These are phyloP conservation scores for Neospora caninum DNA, from an alignment of 169 alveolate species.

Conservation along the genomic window DNA sequence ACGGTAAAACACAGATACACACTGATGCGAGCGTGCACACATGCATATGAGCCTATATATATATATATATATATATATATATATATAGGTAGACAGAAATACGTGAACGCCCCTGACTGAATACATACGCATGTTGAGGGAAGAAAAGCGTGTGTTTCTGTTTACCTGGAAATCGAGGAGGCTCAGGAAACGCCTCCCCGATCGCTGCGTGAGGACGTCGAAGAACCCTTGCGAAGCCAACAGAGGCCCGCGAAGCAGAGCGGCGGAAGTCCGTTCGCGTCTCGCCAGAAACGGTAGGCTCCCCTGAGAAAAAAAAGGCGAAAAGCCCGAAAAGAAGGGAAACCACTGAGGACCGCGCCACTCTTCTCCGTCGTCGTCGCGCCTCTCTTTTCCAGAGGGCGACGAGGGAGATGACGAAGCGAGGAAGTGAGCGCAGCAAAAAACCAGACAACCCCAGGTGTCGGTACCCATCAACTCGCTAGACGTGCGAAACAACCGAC, in stretches of 20 bases:
- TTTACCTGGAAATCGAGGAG: background rate
- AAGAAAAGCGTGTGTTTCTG: background rate
- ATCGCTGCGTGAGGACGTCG: background rate
- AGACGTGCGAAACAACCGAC: too few species aligned
- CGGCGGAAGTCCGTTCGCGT: conserved; percentile 3
- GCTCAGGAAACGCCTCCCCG: background rate
- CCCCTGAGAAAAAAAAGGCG: background rate
- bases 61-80: background rate
- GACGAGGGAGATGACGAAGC: too few species aligned
- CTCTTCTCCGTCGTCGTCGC: too few species aligned
- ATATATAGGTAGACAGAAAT: background rate
- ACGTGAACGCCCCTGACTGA: background rate
- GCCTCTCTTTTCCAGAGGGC: too few species aligned
- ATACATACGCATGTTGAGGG: background rate
- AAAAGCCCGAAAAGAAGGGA: background rate
- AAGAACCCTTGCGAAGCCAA: conserved; percentile 37
- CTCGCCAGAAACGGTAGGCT: background rate
- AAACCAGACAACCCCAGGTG: too few species aligned
- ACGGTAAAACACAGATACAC: too few species aligned
- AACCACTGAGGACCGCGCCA: too few species aligned
- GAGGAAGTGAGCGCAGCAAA: too few species aligned
- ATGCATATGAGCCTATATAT: background rate
- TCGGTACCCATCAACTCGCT: too few species aligned
- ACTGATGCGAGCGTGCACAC: background rate
- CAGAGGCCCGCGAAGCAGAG: conserved; percentile 14